phyloP scores from a whole-genome alignment of 305 asterid species.

The Lippia alba region DNA sequence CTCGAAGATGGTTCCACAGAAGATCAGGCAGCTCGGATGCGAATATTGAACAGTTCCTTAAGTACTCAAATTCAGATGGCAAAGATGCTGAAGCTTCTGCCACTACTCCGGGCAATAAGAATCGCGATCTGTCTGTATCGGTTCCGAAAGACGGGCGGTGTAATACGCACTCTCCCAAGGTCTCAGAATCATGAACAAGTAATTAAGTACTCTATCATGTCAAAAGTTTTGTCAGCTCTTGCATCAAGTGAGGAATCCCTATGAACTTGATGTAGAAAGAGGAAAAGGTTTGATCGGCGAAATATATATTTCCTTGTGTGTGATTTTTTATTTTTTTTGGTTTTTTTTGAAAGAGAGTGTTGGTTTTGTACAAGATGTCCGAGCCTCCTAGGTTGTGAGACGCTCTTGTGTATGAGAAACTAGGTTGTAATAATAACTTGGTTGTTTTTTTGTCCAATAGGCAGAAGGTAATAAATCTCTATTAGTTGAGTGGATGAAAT shows the following conservation, averaged over 20 bases:
- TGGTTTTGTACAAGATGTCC: neutral
- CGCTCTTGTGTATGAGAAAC: too few relatives aligned
- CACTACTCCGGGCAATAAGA: constrained; percentile 19
- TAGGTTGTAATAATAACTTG: too few relatives aligned
- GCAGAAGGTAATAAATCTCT: too few relatives aligned
- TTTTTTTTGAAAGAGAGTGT: neutral
- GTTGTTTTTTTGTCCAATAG: too few relatives aligned
- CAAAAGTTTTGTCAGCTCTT: neutral
- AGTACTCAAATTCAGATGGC: constrained; percentile 41
- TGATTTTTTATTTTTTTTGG: neutral
- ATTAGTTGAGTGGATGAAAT: too few relatives aligned
- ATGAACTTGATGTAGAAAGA: constrained; percentile 18
- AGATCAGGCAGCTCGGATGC: constrained; percentile 40
- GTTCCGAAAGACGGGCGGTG: constrained; percentile 8
- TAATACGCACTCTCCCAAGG: neutral
- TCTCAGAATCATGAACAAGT: neutral
- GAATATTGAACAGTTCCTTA: constrained; percentile 47
- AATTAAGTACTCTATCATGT: neutral
- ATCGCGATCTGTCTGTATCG: neutral
- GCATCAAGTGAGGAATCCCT: constrained; percentile 8
- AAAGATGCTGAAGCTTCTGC: constrained; percentile 49
- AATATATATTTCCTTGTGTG: neutral
- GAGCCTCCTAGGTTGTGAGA: too few relatives aligned
- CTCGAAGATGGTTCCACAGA: constrained; percentile 45
- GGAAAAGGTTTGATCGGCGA: constrained; percentile 15